Conservation (phyloP, 306 rosid genomes). For the Mucuna pruriens region DNA sequence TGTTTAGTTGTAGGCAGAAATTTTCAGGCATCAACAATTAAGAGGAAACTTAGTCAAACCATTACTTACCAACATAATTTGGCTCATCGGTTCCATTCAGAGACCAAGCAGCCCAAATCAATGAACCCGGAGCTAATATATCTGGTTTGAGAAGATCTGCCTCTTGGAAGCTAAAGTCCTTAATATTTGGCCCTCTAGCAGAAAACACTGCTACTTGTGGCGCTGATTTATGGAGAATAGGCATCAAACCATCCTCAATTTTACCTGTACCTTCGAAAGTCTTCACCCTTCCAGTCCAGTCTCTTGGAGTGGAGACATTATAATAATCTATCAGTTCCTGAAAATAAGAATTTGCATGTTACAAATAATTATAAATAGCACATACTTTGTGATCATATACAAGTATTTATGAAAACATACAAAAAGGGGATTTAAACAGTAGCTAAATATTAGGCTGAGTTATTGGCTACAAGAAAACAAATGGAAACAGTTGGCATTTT, state of each 20-base stretch:
- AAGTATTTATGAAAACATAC: background rate
- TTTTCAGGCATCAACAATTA: background rate
- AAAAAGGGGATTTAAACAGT: conserved; percentile 8
- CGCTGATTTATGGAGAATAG: conserved; percentile 90
- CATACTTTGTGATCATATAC: conserved; percentile 27
- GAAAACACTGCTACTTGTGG: conserved; percentile 96
- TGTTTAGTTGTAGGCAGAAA: conserved; percentile 10
- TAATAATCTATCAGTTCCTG: conserved; percentile 93
- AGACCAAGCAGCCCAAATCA: conserved; percentile 99
- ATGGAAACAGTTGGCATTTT: conserved; percentile 7
- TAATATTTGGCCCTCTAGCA: conserved; percentile 95
- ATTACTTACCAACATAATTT: conserved; percentile 67
- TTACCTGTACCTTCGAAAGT: conserved; percentile 79
- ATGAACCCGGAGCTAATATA: conserved; percentile 95
- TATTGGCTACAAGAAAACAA: background rate
- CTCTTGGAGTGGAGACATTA: conserved; percentile 84
- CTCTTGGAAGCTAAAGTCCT: conserved; percentile 88
- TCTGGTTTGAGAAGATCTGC: conserved; percentile 99
- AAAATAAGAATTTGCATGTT: conserved; percentile 41
- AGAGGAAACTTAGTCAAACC: conserved; percentile 28
- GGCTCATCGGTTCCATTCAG: conserved; percentile 98
- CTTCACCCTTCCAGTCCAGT: conserved; percentile 97
- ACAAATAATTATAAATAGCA: conserved; percentile 24
- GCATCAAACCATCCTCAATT: conserved; percentile 89
- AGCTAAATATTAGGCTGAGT: conserved; percentile 6